phyloP scores from a whole-genome alignment of 2,329 filamentous ascomycete genomes.

The Lecanoromycetidae sp. region DNA sequence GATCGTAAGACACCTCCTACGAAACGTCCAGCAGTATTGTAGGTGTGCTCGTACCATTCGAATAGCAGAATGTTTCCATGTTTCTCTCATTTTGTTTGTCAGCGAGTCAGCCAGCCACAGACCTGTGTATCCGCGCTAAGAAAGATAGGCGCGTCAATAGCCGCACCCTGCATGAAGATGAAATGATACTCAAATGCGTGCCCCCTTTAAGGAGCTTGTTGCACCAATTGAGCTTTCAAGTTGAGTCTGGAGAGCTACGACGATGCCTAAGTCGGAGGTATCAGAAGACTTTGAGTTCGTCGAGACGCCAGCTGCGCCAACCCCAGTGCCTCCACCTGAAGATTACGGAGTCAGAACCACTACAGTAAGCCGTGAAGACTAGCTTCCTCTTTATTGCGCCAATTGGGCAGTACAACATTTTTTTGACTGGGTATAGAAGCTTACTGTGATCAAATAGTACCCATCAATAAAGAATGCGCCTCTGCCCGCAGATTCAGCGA shows the following conservation, averaged over 20 bases:
- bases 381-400: neutral
- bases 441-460: conserved; percentile 42
- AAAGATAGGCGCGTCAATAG: too few species aligned
- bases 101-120: too few species aligned
- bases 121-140: too few species aligned
- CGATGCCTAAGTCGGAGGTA: conserved; percentile 16
- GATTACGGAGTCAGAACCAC: conserved; percentile 52
- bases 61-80: too few species aligned
- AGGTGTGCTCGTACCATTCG: too few species aligned
- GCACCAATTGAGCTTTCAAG: neutral
- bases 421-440: neutral
- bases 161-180: neutral
- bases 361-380: conserved; percentile 36
- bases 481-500: conserved; percentile 76
- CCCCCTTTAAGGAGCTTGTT: neutral
- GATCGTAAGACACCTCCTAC: too few species aligned
- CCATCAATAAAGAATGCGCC: conserved; percentile 88
- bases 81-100: too few species aligned
- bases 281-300: conserved; percentile 41
- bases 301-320: conserved; percentile 47
- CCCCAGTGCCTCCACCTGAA: conserved; percentile 38
- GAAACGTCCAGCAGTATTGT: too few species aligned
- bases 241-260: neutral
- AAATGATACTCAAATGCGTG: too few species aligned
- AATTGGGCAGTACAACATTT: neutral